These are phyloP conservation scores for Kodamaea kakaduensis DNA, from an alignment of 805 yeast species.

Conservation along the genomic window DNA sequence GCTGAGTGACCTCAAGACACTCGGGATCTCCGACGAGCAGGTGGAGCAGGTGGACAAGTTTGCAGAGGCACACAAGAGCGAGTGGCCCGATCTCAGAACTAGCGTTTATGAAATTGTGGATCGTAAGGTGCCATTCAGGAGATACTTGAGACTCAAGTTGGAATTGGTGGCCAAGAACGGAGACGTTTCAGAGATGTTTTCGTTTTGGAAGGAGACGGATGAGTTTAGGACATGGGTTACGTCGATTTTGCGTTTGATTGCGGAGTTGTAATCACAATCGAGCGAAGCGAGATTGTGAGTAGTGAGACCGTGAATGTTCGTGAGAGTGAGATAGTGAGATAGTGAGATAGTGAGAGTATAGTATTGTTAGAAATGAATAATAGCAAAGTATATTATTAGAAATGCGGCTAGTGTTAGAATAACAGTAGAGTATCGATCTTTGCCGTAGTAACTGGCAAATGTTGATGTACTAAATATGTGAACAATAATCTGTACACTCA, in stretches of 20 bases:
- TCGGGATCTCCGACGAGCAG: not conserved
- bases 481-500: too few relatives aligned
- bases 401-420: too few relatives aligned
- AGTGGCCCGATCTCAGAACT: not conserved
- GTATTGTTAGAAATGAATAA: too few relatives aligned
- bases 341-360: too few relatives aligned
- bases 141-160: not conserved
- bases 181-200: constrained; percentile 1
- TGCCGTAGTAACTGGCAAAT: too few relatives aligned
- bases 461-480: too few relatives aligned
- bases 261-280: not conserved
- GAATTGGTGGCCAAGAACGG: not conserved
- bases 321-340: too few relatives aligned
- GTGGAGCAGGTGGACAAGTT: not conserved
- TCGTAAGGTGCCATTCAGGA: not conserved
- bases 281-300: too few relatives aligned
- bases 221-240: not conserved
- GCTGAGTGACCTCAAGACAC: not conserved
- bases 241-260: not conserved
- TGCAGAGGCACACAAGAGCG: not conserved
- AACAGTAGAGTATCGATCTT: too few relatives aligned
- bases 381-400: too few relatives aligned
- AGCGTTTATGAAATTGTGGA: not conserved
- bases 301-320: too few relatives aligned
- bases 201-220: constrained; percentile 1